A percentile compares a stretch with the other conserved stretches of the same genome.
Conservation (phyloP, 2,329 filamentous ascomycete genomes). For the Knoxdaviesia capensis region DNA sequence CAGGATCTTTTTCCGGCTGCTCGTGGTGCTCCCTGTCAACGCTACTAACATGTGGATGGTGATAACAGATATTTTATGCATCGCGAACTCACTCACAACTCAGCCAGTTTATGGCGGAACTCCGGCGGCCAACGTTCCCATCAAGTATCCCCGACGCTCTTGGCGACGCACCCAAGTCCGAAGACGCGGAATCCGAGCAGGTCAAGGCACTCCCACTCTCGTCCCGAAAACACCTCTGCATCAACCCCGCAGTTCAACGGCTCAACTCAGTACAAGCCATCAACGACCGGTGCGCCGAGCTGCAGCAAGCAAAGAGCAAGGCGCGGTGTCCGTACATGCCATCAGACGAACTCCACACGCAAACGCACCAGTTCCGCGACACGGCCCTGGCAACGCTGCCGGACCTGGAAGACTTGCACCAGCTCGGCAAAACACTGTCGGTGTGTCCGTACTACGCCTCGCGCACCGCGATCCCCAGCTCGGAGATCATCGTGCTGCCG, state of each 20-base stretch:
- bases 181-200: constrained; percentile 12
- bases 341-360: constrained; percentile 49
- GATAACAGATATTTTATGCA: constrained; percentile 57
- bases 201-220: constrained; percentile 71
- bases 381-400: constrained; percentile 64
- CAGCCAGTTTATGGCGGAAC: constrained; percentile 68
- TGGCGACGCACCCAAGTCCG: too few relatives aligned
- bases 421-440: constrained; percentile 55
- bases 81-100: constrained; percentile 86
- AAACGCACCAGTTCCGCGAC: constrained; percentile 69
- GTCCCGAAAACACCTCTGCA: constrained; percentile 73
- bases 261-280: constrained; percentile 60
- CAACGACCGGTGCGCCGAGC: constrained; percentile 79
- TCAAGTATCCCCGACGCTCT: constrained; percentile 22
- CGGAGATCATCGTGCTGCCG: constrained; percentile 80
- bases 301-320: constrained; percentile 50
- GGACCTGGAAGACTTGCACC: constrained; percentile 81
- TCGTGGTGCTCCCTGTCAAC: not conserved
- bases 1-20: too few relatives aligned
- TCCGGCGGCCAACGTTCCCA: constrained; percentile 60
- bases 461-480: constrained; percentile 56
- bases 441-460: constrained; percentile 97
- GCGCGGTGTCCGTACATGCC: constrained; percentile 61
- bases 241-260: constrained; percentile 62
- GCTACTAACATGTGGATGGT: constrained; percentile 12